Evolutionary conservation across 352 stramenopile genomes (phyloP), one percentile per base, ranked within the genome.

Genomic region (Thraustotheca clavata): DNA sequence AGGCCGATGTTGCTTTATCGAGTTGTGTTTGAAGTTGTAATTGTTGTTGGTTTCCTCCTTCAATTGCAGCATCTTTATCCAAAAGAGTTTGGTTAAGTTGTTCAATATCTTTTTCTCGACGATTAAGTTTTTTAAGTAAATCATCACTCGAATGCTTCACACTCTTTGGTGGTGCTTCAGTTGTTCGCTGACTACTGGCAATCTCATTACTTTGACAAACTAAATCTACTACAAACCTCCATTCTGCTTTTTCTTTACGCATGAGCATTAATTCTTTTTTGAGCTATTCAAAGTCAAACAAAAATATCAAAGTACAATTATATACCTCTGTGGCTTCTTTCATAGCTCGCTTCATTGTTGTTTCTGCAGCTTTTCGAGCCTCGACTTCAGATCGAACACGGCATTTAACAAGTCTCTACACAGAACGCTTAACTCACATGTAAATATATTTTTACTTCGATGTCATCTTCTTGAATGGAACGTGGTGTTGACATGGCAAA

Each of bases 201-300:
- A 34, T 20, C 8, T 24, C 31, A 20, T 59, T 34, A 9, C 55
- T 6, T 33, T 71, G 26, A 79, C 65, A n/a, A 60, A 40, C 36
- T 77, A 60, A 7, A 73, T 68, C 36, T 76, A 55, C 54, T 77
- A 60, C 11, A 59, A 0, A 35, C 22, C 35, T 59, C 27, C 31
- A 22, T 49, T 89, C 77, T 34, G 87, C 78, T 57, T 88, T 89
- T 48, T 90, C 81, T 63, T 88, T 73, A 1, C 81, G 79, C 72
- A 90, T 69, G 41, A 88, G 26, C 43, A 88, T 76, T 14, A 90
- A 71, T 60, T 88, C 81, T 27, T 88, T 88, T 70, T 90, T 90
- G 40, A 90, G 62, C 50, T 60, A 38, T 38, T 32, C 27, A n/a
- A n/a, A 7, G 9, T 1, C 9, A 48, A 16, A n/a, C 16, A 24